A percentile compares a stretch with the other conserved stretches of the same genome.
phyloP scores from a whole-genome alignment of 805 yeast species.

The Lipomyces starkeyi region DNA sequence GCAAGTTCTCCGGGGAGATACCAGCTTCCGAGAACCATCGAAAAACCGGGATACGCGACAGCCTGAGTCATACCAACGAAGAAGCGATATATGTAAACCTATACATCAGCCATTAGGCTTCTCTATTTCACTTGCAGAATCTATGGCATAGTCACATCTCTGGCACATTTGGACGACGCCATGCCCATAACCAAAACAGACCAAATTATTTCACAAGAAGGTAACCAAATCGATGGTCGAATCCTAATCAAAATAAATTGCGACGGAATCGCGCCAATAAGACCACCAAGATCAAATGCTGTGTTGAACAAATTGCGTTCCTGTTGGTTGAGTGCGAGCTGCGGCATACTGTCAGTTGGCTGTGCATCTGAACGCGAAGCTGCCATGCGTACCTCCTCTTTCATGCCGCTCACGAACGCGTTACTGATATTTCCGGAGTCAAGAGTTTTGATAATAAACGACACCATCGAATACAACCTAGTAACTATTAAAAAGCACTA shows the following conservation, averaged over 20 bases:
- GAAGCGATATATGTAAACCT: slow-evolving; percentile 43
- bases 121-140: background rate
- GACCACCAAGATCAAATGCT: slow-evolving; percentile 41
- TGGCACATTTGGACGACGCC: slow-evolving; percentile 40
- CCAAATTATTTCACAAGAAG: slow-evolving; percentile 42
- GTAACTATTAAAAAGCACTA: background rate
- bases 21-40: slow-evolving; percentile 56
- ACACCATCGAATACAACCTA: slow-evolving; percentile 15
- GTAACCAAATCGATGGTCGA: slow-evolving; percentile 42
- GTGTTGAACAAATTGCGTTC: slow-evolving; percentile 41
- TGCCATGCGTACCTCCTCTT: slow-evolving; percentile 41
- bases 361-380: background rate
- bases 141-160: slow-evolving; percentile 9
- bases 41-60: slow-evolving; percentile 57
- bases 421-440: slow-evolving; percentile 62
- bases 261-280: slow-evolving; percentile 46
- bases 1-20: slow-evolving; percentile 60
- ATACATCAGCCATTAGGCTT: slow-evolving; percentile 21
- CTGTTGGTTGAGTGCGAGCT: slow-evolving; percentile 38
- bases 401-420: slow-evolving; percentile 54
- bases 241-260: slow-evolving; percentile 42
- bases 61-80: slow-evolving; percentile 44
- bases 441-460: slow-evolving; percentile 53
- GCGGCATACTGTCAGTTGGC: background rate
- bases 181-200: slow-evolving; percentile 38